Conservation (phyloP, 1,284 basidiomycete genomes). For the Boletellus deceptivus region DNA sequence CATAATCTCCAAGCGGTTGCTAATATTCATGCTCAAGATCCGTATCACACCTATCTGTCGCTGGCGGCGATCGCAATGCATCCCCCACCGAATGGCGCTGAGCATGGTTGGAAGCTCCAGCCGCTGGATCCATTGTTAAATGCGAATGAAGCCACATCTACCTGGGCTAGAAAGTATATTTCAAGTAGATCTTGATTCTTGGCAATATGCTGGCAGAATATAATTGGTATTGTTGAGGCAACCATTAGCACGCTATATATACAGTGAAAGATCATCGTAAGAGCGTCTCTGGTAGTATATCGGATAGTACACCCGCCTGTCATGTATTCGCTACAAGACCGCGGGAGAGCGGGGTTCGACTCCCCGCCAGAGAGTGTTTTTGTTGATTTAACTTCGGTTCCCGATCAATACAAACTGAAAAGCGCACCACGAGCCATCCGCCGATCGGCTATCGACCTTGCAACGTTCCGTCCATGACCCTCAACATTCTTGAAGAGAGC, state of each 20-base stretch:
- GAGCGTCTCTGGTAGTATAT: conserved; percentile 44
- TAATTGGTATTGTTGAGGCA: too few species aligned
- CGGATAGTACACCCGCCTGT: conserved; percentile 47
- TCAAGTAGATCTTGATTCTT: conserved; percentile 19
- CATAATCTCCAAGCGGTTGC: neutral
- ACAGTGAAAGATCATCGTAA: neutral
- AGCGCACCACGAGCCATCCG: too few species aligned
- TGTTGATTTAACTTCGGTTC: too few species aligned
- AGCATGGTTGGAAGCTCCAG: conserved; percentile 54
- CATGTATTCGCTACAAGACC: conserved; percentile 17
- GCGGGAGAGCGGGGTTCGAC: conserved; percentile 45
- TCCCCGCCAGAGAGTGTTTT: conserved; percentile 39
- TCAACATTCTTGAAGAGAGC: conserved; percentile 52
- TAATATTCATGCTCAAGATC: conserved; percentile 50
- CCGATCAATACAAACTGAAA: too few species aligned
- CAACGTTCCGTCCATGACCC: conserved; percentile 39
- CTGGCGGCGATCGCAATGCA: conserved; percentile 77
- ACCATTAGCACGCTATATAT: neutral
- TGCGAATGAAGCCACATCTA: conserved; percentile 57
- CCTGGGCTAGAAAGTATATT: conserved; percentile 61
- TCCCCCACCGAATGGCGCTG: conserved; percentile 40
- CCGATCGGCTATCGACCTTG: neutral
- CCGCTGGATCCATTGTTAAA: conserved; percentile 70
- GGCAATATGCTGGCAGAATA: conserved; percentile 14
- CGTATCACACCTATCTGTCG: conserved; percentile 88